Conservation (phyloP, 495 filamentous ascomycete genomes). For the Cenococcum geophilum region DNA sequence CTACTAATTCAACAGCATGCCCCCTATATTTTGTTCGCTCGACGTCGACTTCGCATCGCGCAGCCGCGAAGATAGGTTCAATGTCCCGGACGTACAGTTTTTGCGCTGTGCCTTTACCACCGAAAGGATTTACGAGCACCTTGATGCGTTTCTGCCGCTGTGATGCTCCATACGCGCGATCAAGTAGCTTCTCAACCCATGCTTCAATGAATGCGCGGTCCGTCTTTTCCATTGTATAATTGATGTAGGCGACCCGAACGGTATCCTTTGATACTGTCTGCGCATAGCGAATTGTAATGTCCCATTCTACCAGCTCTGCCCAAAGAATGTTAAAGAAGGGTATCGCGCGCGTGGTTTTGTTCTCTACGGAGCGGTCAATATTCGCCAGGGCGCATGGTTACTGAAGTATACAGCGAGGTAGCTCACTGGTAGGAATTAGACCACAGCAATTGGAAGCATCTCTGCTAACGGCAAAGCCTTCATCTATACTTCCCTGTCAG, state of each 20-base stretch:
- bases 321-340: constrained; percentile 82
- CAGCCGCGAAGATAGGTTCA: constrained; percentile 77
- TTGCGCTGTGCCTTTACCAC: constrained; percentile 71
- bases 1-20: constrained; percentile 70
- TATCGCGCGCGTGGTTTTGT: constrained; percentile 47
- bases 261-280: constrained; percentile 47
- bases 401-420: background rate
- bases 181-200: constrained; percentile 61
- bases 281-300: constrained; percentile 74
- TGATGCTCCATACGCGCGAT: constrained; percentile 65
- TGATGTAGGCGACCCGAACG: constrained; percentile 52
- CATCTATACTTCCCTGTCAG: constrained; percentile 41
- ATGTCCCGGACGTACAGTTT: constrained; percentile 70
- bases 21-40: constrained; percentile 65
- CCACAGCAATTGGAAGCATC: constrained; percentile 43
- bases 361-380: constrained; percentile 14
- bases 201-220: constrained; percentile 45
- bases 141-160: constrained; percentile 70
- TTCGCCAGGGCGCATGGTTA: background rate
- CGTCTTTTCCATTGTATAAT: constrained; percentile 54
- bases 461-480: constrained; percentile 40
- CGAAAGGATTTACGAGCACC: constrained; percentile 85
- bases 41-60: constrained; percentile 69
- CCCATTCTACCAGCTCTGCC: constrained; percentile 56
- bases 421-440: constrained; percentile 41